Percentiles rank a stretch among this genome's conserved stretches.
Evolutionary conservation across 2,329 filamentous ascomycete species (phyloP).

Genomic region (Metarhizium guizhouense): DNA sequence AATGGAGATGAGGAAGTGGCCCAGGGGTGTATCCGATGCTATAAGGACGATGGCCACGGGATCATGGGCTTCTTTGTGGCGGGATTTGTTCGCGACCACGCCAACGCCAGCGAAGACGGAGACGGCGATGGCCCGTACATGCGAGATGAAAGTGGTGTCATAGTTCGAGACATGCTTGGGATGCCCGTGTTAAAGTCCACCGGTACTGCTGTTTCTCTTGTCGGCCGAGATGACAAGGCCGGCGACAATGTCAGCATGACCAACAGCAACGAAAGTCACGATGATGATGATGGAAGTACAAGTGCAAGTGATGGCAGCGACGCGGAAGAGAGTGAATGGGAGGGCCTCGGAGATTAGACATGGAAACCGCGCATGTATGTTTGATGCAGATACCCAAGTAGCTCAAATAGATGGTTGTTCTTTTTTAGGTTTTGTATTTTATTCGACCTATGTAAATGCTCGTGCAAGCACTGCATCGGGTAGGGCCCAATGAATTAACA

Average conservation of each 20-base stretch:
- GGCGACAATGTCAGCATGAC: constrained; percentile 10
- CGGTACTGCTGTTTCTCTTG: constrained; percentile 20
- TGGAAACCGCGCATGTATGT: not conserved
- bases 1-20: constrained; percentile 44
- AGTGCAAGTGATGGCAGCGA: constrained; percentile 10
- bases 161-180: constrained; percentile 33
- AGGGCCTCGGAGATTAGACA: constrained; percentile 8
- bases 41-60: constrained; percentile 70
- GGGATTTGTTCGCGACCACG: constrained; percentile 52
- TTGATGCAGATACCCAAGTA: no score
- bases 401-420: no score
- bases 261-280: constrained; percentile 9
- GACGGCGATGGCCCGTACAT: constrained; percentile 39
- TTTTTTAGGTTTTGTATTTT: no score
- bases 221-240: constrained; percentile 9
- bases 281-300: constrained; percentile 6
- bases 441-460: no score
- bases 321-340: constrained; percentile 8
- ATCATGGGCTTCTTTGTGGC: constrained; percentile 95
- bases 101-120: constrained; percentile 2
- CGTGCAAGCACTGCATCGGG: no score
- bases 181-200: constrained; percentile 29
- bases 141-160: constrained; percentile 44
- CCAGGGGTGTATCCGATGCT: constrained; percentile 72
- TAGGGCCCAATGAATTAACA: no score